A percentile compares a stretch with the other conserved stretches of the same genome.
phyloP scores from a whole-genome alignment of 1,284 basidiomycete species.

The Sporisorium scitamineum region DNA sequence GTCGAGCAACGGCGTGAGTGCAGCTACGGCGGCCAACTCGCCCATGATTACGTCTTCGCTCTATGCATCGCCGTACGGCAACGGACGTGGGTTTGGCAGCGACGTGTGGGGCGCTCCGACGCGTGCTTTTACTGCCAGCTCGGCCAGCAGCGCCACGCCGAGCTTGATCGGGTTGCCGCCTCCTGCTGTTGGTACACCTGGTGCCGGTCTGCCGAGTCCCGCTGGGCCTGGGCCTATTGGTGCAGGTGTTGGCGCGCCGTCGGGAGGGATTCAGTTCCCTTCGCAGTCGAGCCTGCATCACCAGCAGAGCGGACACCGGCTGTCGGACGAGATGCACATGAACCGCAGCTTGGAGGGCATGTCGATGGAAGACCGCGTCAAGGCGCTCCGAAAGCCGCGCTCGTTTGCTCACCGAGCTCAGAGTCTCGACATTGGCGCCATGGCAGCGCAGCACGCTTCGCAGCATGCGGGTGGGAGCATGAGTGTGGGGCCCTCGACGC shows the following conservation, averaged over 20 bases:
- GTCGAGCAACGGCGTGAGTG: slow-evolving; percentile 26
- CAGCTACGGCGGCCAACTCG: slow-evolving; percentile 50
- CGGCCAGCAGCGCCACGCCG: slow-evolving; percentile 37
- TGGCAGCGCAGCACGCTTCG: slow-evolving; percentile 56
- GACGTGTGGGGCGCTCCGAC: slow-evolving; percentile 66
- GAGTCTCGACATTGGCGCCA: slow-evolving; percentile 61
- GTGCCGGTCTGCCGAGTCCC: slow-evolving; percentile 26
- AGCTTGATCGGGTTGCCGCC: slow-evolving; percentile 44
- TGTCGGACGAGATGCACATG: slow-evolving; percentile 55
- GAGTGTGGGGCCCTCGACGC: slow-evolving; percentile 44
- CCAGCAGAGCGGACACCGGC: slow-evolving; percentile 36
- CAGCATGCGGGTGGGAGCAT: slow-evolving; percentile 37
- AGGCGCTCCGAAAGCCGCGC: slow-evolving; percentile 57
- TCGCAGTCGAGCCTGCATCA: slow-evolving; percentile 39
- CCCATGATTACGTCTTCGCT: slow-evolving; percentile 58
- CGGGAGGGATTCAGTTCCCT: slow-evolving; percentile 53
- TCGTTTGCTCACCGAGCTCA: slow-evolving; percentile 63
- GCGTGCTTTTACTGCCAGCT: slow-evolving; percentile 43
- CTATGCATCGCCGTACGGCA: slow-evolving; percentile 62
- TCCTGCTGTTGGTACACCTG: slow-evolving; percentile 28
- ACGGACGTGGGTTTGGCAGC: slow-evolving; percentile 55
- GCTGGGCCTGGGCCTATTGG: slow-evolving; percentile 30
- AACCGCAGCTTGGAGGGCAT: slow-evolving; percentile 45
- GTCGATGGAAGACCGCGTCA: slow-evolving; percentile 56
- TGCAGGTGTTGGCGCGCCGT: slow-evolving; percentile 8